These are phyloP conservation scores for Tolypocladium pustulatum DNA, from an alignment of 2,329 filamentous ascomycete species.

Conservation along the genomic window DNA sequence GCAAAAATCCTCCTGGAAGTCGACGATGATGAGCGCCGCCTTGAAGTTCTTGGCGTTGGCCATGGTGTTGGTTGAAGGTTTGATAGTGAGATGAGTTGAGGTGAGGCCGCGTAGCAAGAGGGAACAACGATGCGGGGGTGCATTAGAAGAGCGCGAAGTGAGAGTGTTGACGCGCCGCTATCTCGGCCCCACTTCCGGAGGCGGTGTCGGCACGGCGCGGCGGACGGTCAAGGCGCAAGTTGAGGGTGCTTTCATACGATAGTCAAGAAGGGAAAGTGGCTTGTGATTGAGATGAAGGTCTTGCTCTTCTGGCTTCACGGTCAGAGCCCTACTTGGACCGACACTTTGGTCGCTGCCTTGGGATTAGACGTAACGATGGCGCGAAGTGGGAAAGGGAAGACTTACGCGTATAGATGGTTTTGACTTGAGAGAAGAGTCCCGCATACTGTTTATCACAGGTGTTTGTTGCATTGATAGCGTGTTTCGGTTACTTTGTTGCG, in stretches of 20 bases:
- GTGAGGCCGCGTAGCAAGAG: neutral
- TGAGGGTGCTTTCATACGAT: too few species aligned
- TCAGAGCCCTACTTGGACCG: neutral
- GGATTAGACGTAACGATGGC: too few species aligned
- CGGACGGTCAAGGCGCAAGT: neutral
- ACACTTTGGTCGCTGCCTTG: neutral
- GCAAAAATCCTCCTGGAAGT: constrained; percentile 93
- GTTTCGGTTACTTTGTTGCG: too few species aligned
- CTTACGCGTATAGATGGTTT: neutral
- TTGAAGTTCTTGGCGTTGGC: constrained; percentile 20
- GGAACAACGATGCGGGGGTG: neutral
- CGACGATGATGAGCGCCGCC: constrained; percentile 60
- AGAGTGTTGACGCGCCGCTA: neutral
- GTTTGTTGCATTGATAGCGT: too few species aligned
- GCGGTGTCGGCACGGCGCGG: neutral
- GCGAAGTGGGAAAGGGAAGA: neutral
- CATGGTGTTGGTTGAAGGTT: neutral
- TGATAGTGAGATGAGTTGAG: neutral
- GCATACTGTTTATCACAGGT: neutral
- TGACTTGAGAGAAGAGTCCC: neutral
- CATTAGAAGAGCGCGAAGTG: neutral
- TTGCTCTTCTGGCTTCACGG: neutral
- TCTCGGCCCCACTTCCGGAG: neutral
- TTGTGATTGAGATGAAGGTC: neutral
- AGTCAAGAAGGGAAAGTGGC: neutral